Percentiles rank a stretch among this genome's conserved stretches.
Conservation (phyloP, 768 basidiomycete genomes). For the Calvatia gigantea region DNA sequence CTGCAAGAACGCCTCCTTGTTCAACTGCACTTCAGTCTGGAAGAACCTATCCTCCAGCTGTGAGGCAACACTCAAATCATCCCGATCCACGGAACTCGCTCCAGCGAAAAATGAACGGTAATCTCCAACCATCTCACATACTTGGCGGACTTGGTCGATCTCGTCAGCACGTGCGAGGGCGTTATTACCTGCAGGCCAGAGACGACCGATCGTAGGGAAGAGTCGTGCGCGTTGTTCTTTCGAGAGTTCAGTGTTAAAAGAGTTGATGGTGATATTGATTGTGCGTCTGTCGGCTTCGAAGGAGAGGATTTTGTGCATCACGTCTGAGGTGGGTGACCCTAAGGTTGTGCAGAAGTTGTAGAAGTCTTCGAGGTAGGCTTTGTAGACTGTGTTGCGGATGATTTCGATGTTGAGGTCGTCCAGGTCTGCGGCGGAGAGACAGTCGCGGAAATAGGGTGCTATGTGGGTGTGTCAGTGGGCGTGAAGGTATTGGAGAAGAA, state of each 20-base stretch:
- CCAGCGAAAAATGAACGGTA: constrained; percentile 87
- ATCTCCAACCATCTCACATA: constrained; percentile 85
- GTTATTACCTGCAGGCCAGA: constrained; percentile 96
- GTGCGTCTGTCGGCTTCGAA: constrained; percentile 98
- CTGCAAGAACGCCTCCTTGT: constrained; percentile 94
- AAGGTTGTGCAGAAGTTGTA: constrained; percentile 77
- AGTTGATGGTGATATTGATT: constrained; percentile 99
- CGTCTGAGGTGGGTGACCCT: constrained; percentile 82
- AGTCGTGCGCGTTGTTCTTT: constrained; percentile 95
- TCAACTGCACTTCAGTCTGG: constrained; percentile 86
- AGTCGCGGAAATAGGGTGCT: constrained; percentile 97
- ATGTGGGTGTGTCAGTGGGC: constrained; percentile 1
- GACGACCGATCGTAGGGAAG: constrained; percentile 89
- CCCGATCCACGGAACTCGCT: constrained; percentile 34
- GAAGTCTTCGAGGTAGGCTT: constrained; percentile 98
- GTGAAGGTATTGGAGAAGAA: background rate
- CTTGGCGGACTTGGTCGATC: constrained; percentile 84
- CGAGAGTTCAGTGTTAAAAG: constrained; percentile 90
- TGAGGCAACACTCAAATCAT: constrained; percentile 48
- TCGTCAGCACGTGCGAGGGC: constrained; percentile 92
- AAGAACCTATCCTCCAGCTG: constrained; percentile 95
- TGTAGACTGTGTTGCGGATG: constrained; percentile 98
- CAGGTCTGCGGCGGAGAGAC: constrained; percentile 90
- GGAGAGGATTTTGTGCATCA: constrained; percentile 88
- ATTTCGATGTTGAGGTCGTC: constrained; percentile 99